phyloP scores from a whole-genome alignment of 108 stramenopile genomes.

The Cyclotella choctawhatcheeana region DNA sequence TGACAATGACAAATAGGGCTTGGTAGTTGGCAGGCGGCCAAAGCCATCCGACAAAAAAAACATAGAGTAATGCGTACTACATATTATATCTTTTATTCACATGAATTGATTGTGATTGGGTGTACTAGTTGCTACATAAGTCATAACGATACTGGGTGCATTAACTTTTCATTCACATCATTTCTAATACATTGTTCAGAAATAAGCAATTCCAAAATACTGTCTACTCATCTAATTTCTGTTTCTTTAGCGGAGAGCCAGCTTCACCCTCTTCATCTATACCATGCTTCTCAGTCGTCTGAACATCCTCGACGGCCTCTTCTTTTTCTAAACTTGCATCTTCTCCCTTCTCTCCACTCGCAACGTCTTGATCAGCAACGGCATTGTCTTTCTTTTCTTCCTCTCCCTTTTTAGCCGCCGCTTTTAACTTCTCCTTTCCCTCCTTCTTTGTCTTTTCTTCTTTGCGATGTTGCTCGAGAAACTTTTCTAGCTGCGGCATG shows the following conservation, averaged over 20 bases:
- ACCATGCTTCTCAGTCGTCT: neutral
- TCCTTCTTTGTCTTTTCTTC: conserved; percentile 79
- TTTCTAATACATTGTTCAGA: neutral
- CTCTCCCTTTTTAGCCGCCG: conserved; percentile 12
- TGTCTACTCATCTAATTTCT: conserved; percentile 4
- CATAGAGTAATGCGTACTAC: conserved; percentile 22
- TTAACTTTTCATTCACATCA: neutral
- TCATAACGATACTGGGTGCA: neutral
- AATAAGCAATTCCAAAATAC: neutral
- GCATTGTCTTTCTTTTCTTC: conserved; percentile 23
- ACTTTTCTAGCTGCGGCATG: conserved; percentile 62
- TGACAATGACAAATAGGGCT: too few species aligned
- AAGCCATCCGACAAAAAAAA: neutral
- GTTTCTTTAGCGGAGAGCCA: conserved; percentile 5
- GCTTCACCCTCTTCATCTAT: neutral
- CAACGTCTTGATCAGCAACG: conserved; percentile 1
- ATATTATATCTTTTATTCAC: conserved; percentile 18
- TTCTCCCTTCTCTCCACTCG: neutral
- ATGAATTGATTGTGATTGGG: neutral
- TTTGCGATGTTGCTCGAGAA: conserved; percentile 75
- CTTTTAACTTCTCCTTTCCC: conserved; percentile 63
- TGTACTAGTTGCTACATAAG: neutral
- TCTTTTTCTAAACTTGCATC: neutral
- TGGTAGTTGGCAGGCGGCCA: neutral
- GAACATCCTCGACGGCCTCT: neutral